Base-by-base conservation (phyloP, 2,329 filamentous ascomycete genomes). In the Nothopassalora personata region DNA sequence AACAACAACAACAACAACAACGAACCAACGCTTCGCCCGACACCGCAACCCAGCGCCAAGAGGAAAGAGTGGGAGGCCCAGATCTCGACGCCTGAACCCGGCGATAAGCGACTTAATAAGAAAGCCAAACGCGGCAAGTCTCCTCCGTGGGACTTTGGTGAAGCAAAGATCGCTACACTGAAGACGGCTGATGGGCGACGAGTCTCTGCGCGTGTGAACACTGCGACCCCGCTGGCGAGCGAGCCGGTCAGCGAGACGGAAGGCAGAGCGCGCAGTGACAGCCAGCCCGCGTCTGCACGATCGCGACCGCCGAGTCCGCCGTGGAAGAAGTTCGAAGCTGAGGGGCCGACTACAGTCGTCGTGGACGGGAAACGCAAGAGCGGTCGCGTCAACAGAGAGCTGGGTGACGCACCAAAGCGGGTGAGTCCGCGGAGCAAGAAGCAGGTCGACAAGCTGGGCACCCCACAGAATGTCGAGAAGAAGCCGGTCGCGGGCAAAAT, bases 321-420 rank as follows among this genome's bases (percentile, higher is more conserved):
- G 23, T 99, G 94, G 94, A 97, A 94, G 78, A 90, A 86, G 70
- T 83, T 89, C 63, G 83, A 83, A 60, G 90, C 89, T 45, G 89
- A 96, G 30, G 94, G 94, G 0, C 94, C 94, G 23, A 94, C 93
- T 3, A 88, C 89, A 0, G 92, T 95, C 72, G 83, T 88, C 49
- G 79, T 82, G 60, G 80, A 84, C 71, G 85, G 85, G 43, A 80
- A 80, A 64, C 78, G 85, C 60, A 84, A 83, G 72, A 87, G 85
- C 48, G 81, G 83, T 52, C 77, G 85, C 66, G 81, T 83, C 55
- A 83, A 81, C 67, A 70, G 64, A 56, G 69, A 71, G 51, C 53
- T 66, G 27, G 46, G 43, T 11, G 59, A 67, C 19, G 47, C 53
- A 11, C 64, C 67, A n/a, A 69, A 68, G 62, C 68, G 70, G 27